Evolutionary conservation across 2,329 filamentous ascomycete species (phyloP).

Genomic region (Helicocarpus griseus): DNA sequence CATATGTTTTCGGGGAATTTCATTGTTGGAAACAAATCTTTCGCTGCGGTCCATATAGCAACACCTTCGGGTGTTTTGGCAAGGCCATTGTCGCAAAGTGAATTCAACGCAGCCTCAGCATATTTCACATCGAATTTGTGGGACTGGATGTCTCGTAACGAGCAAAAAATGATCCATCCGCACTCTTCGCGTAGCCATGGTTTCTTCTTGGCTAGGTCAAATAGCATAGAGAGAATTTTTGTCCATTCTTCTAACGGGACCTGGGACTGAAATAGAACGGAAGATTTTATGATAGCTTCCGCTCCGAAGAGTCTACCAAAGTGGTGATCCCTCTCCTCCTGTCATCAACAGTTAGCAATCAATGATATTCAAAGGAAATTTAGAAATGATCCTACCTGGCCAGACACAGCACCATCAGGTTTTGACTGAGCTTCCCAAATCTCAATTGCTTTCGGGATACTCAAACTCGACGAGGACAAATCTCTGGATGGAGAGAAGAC

Average conservation of each 20-base stretch:
- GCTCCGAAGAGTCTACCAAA: constrained; percentile 82
- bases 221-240: constrained; percentile 60
- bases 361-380: constrained; percentile 22
- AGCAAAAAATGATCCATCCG: constrained; percentile 69
- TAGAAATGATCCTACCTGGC: constrained; percentile 35
- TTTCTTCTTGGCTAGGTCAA: constrained; percentile 68
- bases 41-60: constrained; percentile 71
- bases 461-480: constrained; percentile 22
- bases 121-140: constrained; percentile 36
- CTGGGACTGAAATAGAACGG: constrained; percentile 54
- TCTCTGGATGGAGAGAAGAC: constrained; percentile 43
- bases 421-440: constrained; percentile 45
- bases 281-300: constrained; percentile 74
- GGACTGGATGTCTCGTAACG: constrained; percentile 47
- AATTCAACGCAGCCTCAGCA: constrained; percentile 53
- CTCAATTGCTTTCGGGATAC: constrained; percentile 37
- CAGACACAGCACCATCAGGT: constrained; percentile 42
- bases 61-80: constrained; percentile 79
- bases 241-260: constrained; percentile 42
- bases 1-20: constrained; percentile 62
- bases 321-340: constrained; percentile 78
- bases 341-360: constrained; percentile 42
- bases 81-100: constrained; percentile 54
- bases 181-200: constrained; percentile 85
- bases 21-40: constrained; percentile 53